Base-by-base conservation (phyloP, 2,329 filamentous ascomycete genomes). In the Arthrobotrys conoides region DNA sequence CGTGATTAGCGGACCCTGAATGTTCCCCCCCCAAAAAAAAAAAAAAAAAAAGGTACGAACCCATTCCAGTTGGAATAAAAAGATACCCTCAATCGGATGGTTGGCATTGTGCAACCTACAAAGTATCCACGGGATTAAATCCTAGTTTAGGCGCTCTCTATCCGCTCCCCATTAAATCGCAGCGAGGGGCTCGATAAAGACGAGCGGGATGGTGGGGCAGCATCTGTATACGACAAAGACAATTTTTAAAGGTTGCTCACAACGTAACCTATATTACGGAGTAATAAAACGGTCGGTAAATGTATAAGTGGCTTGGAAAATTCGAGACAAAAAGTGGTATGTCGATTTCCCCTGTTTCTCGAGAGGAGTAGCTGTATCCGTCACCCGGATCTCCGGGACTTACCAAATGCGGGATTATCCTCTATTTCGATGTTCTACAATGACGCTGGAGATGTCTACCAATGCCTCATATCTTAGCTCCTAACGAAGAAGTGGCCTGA, bases 271-370 rank as follows among this genome's bases (percentile, higher is more conserved):
- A 59, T 57, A 14, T 48, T 41, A n/a, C n/a, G n/a, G n/a, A n/a
- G n/a, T n/a, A n/a, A n/a, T n/a, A n/a, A 57, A 72, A 72, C 70
- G 70, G 70, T 72, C 70, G 61, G 70, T 67, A 73, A 73, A 67
- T 73, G 49, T 38, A 30, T 53, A 20, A 14, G 49, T 41, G 69
- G 69, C 36, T 66, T 64, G 38, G 49, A 65, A 5, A 12, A 14
- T 57, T 65, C 18, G 49, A 67, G 61, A 51, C 51, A 73, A 36
- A n/a, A 59, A 20, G 4, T 49, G 33, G 33, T 4, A 51, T 12
- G 22, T n/a, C 24, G 20, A 20, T 41, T 22, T 38, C n/a, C 18
- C 8, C 27, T 46, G 27, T 6, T 61, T 46, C 12, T 38, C 41
- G 20, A 20, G 61, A 73, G 55, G 18, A 16, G 38, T 44, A 55